These are phyloP conservation scores for Eucalyptus decipiens DNA, from an alignment of 345 rosid genomes.

Conservation along the genomic window DNA sequence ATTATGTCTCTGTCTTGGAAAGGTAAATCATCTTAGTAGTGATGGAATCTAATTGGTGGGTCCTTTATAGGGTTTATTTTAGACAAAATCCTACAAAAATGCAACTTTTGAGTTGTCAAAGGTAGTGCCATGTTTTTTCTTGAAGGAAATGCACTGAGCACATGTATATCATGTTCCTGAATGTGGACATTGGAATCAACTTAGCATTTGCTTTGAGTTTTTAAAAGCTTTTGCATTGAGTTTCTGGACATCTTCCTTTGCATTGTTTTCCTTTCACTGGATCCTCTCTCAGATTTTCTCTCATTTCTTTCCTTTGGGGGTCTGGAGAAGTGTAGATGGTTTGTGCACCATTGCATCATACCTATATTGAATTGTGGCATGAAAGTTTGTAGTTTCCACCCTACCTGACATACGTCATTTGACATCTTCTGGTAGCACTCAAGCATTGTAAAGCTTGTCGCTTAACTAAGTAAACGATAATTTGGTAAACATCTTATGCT, in stretches of 20 bases:
- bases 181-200: background rate
- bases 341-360: background rate
- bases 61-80: background rate
- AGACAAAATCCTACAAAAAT: background rate
- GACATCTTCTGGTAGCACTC: background rate
- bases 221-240: background rate
- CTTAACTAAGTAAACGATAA: background rate
- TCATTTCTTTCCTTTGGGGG: background rate
- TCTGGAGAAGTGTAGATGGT: background rate
- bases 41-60: background rate
- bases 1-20: constrained; percentile 88
- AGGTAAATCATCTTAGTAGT: constrained; percentile 27
- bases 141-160: background rate
- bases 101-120: background rate
- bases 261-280: background rate
- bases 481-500: background rate
- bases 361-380: background rate
- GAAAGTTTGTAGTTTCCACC: background rate
- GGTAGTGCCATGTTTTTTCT: background rate
- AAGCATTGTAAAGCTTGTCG: background rate
- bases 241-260: background rate
- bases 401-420: background rate
- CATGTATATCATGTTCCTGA: background rate
- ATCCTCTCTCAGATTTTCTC: background rate
- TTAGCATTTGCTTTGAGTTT: background rate